Evolutionary conservation across 495 filamentous ascomycete species (phyloP).

Genomic region (Daldinia caldariorum): DNA sequence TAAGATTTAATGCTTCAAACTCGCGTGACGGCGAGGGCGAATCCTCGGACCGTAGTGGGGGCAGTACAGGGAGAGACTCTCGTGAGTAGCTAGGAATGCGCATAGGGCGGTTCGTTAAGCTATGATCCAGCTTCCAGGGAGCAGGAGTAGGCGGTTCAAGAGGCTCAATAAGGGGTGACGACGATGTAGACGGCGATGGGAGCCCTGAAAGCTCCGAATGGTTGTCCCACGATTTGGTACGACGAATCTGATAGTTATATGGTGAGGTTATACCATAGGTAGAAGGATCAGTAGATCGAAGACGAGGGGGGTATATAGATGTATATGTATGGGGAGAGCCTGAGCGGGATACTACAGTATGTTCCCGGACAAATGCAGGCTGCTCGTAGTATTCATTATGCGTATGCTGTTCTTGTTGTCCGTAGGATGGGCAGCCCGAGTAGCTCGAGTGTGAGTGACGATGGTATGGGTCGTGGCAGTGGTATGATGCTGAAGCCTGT

Average conservation of each 20-base stretch:
- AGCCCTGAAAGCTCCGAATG: slow-evolving; percentile 58
- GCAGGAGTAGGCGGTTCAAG: slow-evolving; percentile 62
- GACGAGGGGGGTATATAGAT: not conserved
- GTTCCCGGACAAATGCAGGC: not conserved
- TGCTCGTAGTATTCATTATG: not conserved
- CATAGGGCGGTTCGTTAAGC: not conserved
- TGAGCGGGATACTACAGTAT: not conserved
- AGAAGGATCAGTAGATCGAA: slow-evolving; percentile 4
- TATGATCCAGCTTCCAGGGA: not conserved
- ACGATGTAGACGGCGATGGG: slow-evolving; percentile 72
- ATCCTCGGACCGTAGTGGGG: slow-evolving; percentile 42
- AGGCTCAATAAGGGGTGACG: slow-evolving; percentile 65
- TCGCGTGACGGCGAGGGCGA: not conserved
- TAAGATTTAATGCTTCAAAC: not conserved
- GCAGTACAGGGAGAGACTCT: slow-evolving; percentile 23
- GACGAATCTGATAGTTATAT: not conserved
- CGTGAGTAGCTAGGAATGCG: not conserved
- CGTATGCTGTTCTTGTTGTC: not conserved
- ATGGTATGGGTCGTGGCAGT: not conserved
- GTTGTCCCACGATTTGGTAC: not conserved
- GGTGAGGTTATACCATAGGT: slow-evolving; percentile 13
- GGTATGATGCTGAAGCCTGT: not conserved
- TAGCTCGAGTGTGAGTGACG: not conserved
- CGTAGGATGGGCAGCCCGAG: not conserved
- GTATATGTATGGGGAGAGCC: not conserved